Evolutionary conservation across 176 grass and related monocot genomes (phyloP).

Genomic region (Oryza brachyantha): DNA sequence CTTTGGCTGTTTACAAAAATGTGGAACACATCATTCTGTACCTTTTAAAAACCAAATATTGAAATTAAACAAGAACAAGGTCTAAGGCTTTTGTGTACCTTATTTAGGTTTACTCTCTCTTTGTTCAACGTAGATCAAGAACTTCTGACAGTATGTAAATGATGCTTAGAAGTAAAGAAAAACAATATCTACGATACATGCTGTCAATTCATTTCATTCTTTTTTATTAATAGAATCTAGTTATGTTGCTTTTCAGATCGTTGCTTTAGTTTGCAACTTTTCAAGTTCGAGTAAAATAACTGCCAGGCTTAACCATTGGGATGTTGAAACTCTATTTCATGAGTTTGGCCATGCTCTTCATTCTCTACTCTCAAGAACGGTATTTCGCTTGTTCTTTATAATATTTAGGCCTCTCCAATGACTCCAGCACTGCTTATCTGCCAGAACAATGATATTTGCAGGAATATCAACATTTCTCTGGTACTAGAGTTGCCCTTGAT

Average conservation of each 20-base stretch:
- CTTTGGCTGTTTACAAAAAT: not conserved
- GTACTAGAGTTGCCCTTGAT: slow-evolving; percentile 94
- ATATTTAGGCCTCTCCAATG: not conserved
- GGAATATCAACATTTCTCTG: slow-evolving; percentile 99
- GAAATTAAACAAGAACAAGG: not conserved
- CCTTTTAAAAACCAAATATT: not conserved
- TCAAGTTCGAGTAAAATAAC: slow-evolving; percentile 54
- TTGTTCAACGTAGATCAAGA: slow-evolving; percentile 8
- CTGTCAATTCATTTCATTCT: not conserved
- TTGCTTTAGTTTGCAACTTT: slow-evolving; percentile 91
- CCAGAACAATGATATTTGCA: slow-evolving; percentile 36
- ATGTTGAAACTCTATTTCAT: slow-evolving; percentile 95
- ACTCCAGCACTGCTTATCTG: slow-evolving; percentile 25
- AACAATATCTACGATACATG: not conserved
- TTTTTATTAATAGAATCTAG: slow-evolving; percentile 9
- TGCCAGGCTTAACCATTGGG: slow-evolving; percentile 72
- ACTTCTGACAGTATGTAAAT: not conserved
- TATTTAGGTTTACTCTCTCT: not conserved
- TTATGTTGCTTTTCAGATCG: slow-evolving; percentile 57
- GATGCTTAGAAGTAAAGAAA: not conserved
- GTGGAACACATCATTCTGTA: not conserved
- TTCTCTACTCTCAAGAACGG: slow-evolving; percentile 97
- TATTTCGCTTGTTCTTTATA: slow-evolving; percentile 29
- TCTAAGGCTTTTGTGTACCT: not conserved
- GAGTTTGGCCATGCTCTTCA: slow-evolving; percentile 97